A percentile compares a stretch with the other conserved stretches of the same genome.
Evolutionary conservation across 805 yeast species (phyloP).

Genomic region (Yamadazyma akitaensis): DNA sequence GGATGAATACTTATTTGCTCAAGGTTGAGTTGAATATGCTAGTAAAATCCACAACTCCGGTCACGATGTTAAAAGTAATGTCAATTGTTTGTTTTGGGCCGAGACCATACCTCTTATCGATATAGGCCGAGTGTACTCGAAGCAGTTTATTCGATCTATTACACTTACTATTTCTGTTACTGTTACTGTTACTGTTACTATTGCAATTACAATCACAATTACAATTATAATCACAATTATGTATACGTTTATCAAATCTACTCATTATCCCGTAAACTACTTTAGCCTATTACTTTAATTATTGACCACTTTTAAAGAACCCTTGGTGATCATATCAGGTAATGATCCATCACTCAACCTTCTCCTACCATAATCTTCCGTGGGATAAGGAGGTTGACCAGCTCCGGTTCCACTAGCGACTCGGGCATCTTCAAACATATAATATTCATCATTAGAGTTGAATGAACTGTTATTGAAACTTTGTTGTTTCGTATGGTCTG

Average conservation of each 20-base stretch:
- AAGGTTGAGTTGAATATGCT: too few relatives aligned
- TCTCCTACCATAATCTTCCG: conserved; percentile 41
- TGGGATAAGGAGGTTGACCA: conserved; percentile 12
- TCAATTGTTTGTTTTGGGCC: too few relatives aligned
- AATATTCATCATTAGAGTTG: conserved; percentile 20
- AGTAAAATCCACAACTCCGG: too few relatives aligned
- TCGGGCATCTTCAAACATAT: conserved; percentile 15
- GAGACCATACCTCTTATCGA: too few relatives aligned
- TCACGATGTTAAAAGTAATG: too few relatives aligned
- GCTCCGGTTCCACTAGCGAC: neutral
- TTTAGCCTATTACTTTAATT: conserved; percentile 3
- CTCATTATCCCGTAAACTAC: neutral
- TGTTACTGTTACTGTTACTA: too few relatives aligned
- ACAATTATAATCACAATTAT: neutral
- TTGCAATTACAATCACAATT: neutral
- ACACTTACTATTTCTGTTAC: too few relatives aligned
- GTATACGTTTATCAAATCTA: conserved; percentile 1
- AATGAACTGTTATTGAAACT: conserved; percentile 17
- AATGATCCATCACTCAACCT: conserved; percentile 54
- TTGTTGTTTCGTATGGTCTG: conserved; percentile 14
- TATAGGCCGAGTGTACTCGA: too few relatives aligned
- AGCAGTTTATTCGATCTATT: too few relatives aligned
- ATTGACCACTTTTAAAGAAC: conserved; percentile 52
- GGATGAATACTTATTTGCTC: too few relatives aligned
- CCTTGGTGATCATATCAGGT: conserved; percentile 48